Evolutionary conservation across 805 yeast genomes (phyloP).

Genomic region (Yamadazyma nakazawae): DNA sequence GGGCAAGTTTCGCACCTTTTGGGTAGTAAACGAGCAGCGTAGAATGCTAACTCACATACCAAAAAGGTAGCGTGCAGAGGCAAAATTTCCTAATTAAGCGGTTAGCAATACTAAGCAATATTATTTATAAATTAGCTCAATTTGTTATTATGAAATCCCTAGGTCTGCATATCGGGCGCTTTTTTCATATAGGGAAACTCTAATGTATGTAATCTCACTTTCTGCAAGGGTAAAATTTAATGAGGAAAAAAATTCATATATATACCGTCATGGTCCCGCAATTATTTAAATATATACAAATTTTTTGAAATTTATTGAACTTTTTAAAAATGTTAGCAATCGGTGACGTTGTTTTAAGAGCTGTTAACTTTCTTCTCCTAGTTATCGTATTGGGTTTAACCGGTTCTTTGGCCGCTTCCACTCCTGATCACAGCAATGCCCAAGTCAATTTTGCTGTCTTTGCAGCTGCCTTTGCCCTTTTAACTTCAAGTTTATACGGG

Average conservation of each 20-base stretch:
- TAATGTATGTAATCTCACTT: conserved; percentile 2
- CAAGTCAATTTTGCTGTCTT: conserved; percentile 89
- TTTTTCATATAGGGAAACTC: background rate
- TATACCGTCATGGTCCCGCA: conserved; percentile 2
- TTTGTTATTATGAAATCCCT: conserved; percentile 6
- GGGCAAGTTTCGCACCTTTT: conserved; percentile 1
- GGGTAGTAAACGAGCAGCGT: background rate
- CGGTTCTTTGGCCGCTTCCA: conserved; percentile 78
- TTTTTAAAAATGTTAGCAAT: conserved; percentile 51
- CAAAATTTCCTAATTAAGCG: conserved; percentile 5
- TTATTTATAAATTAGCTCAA: conserved; percentile 7
- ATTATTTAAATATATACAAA: background rate
- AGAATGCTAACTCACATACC: background rate
- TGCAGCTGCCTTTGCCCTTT: conserved; percentile 80
- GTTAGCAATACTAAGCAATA: conserved; percentile 6
- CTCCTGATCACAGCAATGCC: conserved; percentile 50
- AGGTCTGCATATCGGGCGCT: background rate
- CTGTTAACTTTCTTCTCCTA: conserved; percentile 68
- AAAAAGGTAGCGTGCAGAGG: background rate
- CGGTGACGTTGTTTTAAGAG: conserved; percentile 75
- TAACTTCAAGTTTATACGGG: conserved; percentile 80
- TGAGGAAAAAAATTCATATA: conserved; percentile 3
- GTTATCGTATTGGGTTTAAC: conserved; percentile 81
- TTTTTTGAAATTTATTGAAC: background rate
- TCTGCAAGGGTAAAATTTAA: background rate